Evolutionary conservation across 768 basidiomycete species (phyloP).

Genomic region (Leccinum aurantiacum): DNA sequence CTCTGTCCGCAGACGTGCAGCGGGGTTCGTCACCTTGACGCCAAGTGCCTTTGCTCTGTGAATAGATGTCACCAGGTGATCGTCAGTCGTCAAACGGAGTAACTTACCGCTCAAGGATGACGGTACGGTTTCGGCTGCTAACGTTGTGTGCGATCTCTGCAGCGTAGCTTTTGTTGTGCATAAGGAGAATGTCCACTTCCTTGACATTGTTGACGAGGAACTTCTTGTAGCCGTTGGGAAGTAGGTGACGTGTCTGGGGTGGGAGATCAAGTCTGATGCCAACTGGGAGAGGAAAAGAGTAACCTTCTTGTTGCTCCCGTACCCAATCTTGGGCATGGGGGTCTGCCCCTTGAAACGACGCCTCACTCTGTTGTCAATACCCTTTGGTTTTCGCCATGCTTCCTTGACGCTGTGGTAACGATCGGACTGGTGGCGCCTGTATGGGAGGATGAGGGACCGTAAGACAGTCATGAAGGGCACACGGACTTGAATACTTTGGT

Average conservation of each 20-base stretch:
- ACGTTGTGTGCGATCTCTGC: slow-evolving; percentile 98
- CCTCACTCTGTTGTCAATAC: slow-evolving; percentile 98
- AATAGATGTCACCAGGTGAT: slow-evolving; percentile 11
- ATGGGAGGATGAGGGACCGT: slow-evolving; percentile 14
- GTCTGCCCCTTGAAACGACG: slow-evolving; percentile 94
- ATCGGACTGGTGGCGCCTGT: slow-evolving; percentile 97
- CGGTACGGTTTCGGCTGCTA: slow-evolving; percentile 90
- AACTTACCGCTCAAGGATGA: slow-evolving; percentile 80
- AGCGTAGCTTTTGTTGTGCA: slow-evolving; percentile 97
- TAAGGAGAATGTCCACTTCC: slow-evolving; percentile 92
- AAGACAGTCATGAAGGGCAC: slow-evolving; percentile 1
- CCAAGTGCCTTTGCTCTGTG: slow-evolving; percentile 79
- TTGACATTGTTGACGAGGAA: slow-evolving; percentile 92
- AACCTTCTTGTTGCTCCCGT: slow-evolving; percentile 83
- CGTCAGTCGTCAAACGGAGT: slow-evolving; percentile 15
- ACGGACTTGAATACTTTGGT: slow-evolving; percentile 95
- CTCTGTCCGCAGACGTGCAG: slow-evolving; percentile 92
- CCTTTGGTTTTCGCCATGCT: slow-evolving; percentile 99
- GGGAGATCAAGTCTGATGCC: slow-evolving; percentile 4
- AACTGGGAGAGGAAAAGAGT: slow-evolving; percentile 21
- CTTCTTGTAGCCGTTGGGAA: slow-evolving; percentile 95
- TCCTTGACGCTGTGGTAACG: slow-evolving; percentile 97
- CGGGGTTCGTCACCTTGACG: slow-evolving; percentile 92
- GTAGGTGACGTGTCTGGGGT: slow-evolving; percentile 82
- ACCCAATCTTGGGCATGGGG: slow-evolving; percentile 91